Base-by-base conservation (phyloP, 2,329 filamentous ascomycete genomes). In the Pyrenochaeta sp. region DNA sequence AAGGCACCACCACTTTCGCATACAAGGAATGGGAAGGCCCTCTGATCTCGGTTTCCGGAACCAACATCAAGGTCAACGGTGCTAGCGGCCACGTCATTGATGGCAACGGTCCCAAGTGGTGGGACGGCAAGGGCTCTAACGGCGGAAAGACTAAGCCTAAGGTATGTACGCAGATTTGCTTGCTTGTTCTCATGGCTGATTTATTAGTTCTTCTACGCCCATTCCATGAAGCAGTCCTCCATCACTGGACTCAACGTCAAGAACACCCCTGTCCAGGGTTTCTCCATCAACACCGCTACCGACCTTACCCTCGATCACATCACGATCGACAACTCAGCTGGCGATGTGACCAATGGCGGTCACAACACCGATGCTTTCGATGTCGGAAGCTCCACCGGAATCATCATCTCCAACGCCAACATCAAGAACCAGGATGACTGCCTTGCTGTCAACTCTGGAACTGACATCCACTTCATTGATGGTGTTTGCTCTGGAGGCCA, bases 21-120 rank as follows among this genome's bases (percentile, higher is more conserved):
- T 87, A 86, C 71, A 74, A 81, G 51, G 80, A 85, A 58, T 88
- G 85, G 85, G 65, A 67, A 1, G 85, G 86, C 0, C 85, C 85
- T 30, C 74, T 89, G 10, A 77, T 89, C 56, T 77, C 78, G 19
- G 74, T 88, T 50, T 80, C 79, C 1, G 86, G 85, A 27, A 70
- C 50, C 39, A 63, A 83, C 49, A 81, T 86, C 61, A 81, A 77
- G 49, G 83, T 86, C 53, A 81, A 77, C 42, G 84, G 84, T 29
- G 72, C 77, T 9, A 77, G 70, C 1, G 84, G 79, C 14, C 74
- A 82, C 29, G 70, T 78, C 10, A 71, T 85, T 29, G 80, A 85
- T 43, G 81, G 79, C 0, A 82, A 84, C 47, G 82, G 77, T 6
- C 72, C 75, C 37, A 70, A 67, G 26, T 80, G 76, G 76, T 80